Percentiles rank a stretch among this genome's conserved stretches.
phyloP scores from a whole-genome alignment of 495 filamentous ascomycete species.

The Copromyces sp. region DNA sequence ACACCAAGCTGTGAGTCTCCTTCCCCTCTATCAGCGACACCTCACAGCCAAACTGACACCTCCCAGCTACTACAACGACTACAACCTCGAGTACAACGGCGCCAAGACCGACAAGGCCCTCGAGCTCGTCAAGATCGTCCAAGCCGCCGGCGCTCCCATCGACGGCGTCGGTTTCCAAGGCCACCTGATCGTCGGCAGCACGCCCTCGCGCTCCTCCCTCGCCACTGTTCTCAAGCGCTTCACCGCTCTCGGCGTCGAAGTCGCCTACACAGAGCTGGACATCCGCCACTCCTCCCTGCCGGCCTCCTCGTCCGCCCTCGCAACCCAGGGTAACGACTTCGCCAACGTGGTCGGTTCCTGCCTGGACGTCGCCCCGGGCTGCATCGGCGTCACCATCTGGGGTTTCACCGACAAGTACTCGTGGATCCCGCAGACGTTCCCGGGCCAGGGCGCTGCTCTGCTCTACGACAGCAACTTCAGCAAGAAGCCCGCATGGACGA shows the following conservation, averaged over 20 bases:
- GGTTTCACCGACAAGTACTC: conserved; percentile 52
- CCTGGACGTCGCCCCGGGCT: conserved; percentile 35
- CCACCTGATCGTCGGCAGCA: conserved; percentile 46
- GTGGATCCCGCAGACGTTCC: conserved; percentile 40
- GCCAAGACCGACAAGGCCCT: conserved; percentile 39
- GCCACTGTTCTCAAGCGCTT: conserved; percentile 32
- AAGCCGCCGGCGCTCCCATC: conserved; percentile 41
- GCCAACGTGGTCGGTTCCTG: conserved; percentile 45
- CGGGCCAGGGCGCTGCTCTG: conserved; percentile 43
- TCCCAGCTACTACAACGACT: conserved; percentile 58
- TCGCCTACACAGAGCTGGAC: conserved; percentile 56
- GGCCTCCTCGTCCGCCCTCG: conserved; percentile 26
- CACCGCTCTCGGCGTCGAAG: conserved; percentile 40
- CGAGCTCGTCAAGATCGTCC: conserved; percentile 37
- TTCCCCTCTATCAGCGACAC: conserved; percentile 11
- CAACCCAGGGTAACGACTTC: conserved; percentile 48
- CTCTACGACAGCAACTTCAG: conserved; percentile 42
- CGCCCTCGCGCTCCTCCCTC: conserved; percentile 32
- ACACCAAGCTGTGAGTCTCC: conserved; percentile 22
- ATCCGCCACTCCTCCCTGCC: conserved; percentile 37
- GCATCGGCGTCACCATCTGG: conserved; percentile 57
- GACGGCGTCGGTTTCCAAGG: conserved; percentile 52
- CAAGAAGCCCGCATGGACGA: conserved; percentile 46
- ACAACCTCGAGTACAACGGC: conserved; percentile 48
- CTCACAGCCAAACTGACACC: conserved; percentile 28